Conservation (phyloP, 257 asterid species). For the Thymus quinquecostatus region DNA sequence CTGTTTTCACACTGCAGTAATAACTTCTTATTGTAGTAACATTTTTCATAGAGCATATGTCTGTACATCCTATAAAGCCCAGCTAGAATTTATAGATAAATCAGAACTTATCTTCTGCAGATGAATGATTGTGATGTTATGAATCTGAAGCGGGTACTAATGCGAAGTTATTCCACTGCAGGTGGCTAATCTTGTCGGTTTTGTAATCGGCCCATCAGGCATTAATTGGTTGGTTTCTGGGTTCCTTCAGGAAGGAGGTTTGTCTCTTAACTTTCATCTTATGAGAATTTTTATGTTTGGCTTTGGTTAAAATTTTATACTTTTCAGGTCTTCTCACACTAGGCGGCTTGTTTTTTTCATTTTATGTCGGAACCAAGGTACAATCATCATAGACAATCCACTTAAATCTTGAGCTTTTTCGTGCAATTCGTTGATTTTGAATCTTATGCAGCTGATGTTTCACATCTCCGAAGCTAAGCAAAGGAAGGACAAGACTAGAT, state of each 20-base stretch:
- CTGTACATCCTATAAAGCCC: background rate
- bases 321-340: conserved; percentile 71
- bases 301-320: conserved; percentile 17
- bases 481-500: conserved; percentile 49
- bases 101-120: conserved; percentile 4
- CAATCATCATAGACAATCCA: conserved; percentile 8
- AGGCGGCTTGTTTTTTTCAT: conserved; percentile 69
- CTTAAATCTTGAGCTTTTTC: conserved; percentile 21
- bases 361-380: conserved; percentile 95
- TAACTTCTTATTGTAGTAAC: conserved; percentile 12
- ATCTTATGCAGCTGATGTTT: conserved; percentile 79
- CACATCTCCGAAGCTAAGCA: conserved; percentile 82
- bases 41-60: background rate
- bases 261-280: conserved; percentile 27
- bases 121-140: conserved; percentile 1
- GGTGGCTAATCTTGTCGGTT: conserved; percentile 97
- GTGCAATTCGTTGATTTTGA: conserved; percentile 32
- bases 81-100: background rate
- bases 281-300: conserved; percentile 12
- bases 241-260: conserved; percentile 73
- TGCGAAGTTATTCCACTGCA: conserved; percentile 40
- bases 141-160: conserved; percentile 10
- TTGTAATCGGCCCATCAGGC: conserved; percentile 97
- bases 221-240: conserved; percentile 79
- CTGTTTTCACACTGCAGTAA: background rate